Evolutionary conservation across 257 asterid genomes (phyloP).

Genomic region (Cordia subcordata): DNA sequence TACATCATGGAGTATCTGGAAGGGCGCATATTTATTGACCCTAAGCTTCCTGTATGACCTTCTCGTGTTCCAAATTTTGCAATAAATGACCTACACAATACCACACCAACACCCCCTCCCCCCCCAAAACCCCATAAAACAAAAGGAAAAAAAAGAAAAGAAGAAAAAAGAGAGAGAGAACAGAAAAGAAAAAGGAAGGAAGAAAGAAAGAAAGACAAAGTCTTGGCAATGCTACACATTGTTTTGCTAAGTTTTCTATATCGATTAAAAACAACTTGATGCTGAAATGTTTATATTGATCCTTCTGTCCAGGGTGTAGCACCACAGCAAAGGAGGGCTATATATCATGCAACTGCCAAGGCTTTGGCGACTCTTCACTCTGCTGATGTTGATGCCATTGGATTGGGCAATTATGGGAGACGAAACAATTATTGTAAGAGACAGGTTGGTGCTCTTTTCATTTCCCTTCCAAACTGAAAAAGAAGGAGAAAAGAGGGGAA

Average conservation of each 20-base stretch:
- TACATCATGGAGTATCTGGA: constrained; percentile 95
- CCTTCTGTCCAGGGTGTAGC: constrained; percentile 46
- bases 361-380: constrained; percentile 85
- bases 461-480: not conserved
- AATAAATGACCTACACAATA: not conserved
- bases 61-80: constrained; percentile 14
- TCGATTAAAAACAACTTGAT: too few species aligned
- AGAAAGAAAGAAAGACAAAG: too few species aligned
- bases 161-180: too few species aligned
- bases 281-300: constrained; percentile 8
- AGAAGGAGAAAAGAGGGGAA: not conserved
- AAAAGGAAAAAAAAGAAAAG: too few species aligned
- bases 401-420: constrained; percentile 68
- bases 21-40: constrained; percentile 86
- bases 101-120: too few species aligned
- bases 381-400: constrained; percentile 70
- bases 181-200: too few species aligned
- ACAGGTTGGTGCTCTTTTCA: constrained; percentile 47
- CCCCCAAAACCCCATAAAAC: not conserved
- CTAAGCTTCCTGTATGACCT: constrained; percentile 68
- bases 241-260: not conserved
- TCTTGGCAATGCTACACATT: too few species aligned
- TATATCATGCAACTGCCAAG: constrained; percentile 74
- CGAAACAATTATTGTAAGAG: constrained; percentile 77
- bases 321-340: constrained; percentile 61